Conservation (phyloP, 2,329 filamentous ascomycete genomes). For the Verticillium nonalfalfae region DNA sequence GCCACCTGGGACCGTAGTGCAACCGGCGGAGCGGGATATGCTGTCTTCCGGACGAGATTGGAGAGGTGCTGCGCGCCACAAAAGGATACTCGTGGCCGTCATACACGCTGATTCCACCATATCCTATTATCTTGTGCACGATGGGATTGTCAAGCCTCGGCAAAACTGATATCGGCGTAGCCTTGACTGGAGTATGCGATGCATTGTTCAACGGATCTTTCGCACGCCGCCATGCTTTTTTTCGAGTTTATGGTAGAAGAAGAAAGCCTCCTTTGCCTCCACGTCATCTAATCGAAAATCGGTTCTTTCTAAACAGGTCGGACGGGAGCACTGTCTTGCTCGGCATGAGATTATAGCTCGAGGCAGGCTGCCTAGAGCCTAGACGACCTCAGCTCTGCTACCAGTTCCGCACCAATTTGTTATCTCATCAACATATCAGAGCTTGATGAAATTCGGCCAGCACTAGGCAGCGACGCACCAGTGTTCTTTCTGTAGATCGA, state of each 20-base stretch:
- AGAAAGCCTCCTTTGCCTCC: too few relatives aligned
- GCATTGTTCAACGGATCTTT: not conserved
- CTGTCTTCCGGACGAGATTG: conserved; percentile 29
- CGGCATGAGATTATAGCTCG: conserved; percentile 62
- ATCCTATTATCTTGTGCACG: conserved; percentile 79
- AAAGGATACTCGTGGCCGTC: conserved; percentile 68
- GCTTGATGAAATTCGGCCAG: too few relatives aligned
- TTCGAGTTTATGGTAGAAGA: too few relatives aligned
- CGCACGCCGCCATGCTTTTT: conserved; percentile 27
- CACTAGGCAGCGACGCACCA: too few relatives aligned
- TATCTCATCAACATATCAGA: conserved; percentile 51
- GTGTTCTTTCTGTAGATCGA: too few relatives aligned
- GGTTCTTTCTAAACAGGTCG: conserved; percentile 61
- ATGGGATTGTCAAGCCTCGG: conserved; percentile 79
- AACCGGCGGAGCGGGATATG: conserved; percentile 4
- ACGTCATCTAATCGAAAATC: conserved; percentile 58
- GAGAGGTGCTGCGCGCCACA: conserved; percentile 43
- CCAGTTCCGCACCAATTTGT: conserved; percentile 36
- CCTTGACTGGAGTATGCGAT: not conserved
- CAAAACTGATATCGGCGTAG: conserved; percentile 55
- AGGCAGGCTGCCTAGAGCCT: not conserved
- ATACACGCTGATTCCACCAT: conserved; percentile 76
- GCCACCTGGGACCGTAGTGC: conserved; percentile 18
- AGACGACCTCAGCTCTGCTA: not conserved
- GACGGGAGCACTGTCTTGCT: conserved; percentile 67